A percentile compares a stretch with the other conserved stretches of the same genome.
Evolutionary conservation across 2,329 filamentous ascomycete genomes (phyloP).

Genomic region (Daldinia sp.): DNA sequence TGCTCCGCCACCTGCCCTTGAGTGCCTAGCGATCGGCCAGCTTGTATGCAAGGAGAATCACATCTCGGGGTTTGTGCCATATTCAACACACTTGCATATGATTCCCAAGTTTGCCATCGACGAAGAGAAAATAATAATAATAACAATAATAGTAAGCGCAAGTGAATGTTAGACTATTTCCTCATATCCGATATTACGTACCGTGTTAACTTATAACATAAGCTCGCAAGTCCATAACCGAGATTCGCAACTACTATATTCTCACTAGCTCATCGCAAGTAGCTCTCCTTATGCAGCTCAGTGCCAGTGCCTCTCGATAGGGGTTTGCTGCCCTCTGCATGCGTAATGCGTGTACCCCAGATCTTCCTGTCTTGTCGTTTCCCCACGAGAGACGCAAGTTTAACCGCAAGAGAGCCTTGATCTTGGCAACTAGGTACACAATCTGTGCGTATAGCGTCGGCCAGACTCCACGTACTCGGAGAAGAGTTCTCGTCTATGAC

Average conservation of each 20-base stretch:
- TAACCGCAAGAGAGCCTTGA: background rate
- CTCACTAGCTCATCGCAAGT: slow-evolving; percentile 4
- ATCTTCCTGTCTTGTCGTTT: slow-evolving; percentile 1
- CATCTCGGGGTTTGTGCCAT: slow-evolving; percentile 31
- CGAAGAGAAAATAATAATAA: background rate
- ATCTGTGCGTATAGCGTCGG: background rate
- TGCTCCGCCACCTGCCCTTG: slow-evolving; percentile 11
- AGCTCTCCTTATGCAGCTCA: background rate
- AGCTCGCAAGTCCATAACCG: slow-evolving; percentile 2
- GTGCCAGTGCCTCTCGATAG: slow-evolving; percentile 2
- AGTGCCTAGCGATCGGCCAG: slow-evolving; percentile 23
- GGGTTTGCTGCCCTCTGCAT: background rate
- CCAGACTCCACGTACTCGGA: slow-evolving; percentile 5
- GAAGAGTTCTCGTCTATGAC: background rate
- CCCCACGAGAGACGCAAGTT: background rate
- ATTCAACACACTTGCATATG: slow-evolving; percentile 28
- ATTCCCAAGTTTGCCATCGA: slow-evolving; percentile 5
- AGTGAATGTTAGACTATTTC: background rate
- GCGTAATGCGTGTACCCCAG: background rate
- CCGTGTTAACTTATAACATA: slow-evolving; percentile 8
- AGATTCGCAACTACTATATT: slow-evolving; percentile 15
- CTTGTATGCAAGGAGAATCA: slow-evolving; percentile 34
- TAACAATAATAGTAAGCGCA: background rate
- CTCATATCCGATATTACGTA: slow-evolving; percentile 26
- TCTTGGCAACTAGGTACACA: background rate